A percentile compares a stretch with the other conserved stretches of the same genome.
These are phyloP conservation scores for Trichophyton schoenleinii DNA, from an alignment of 2,329 filamentous ascomycete genomes.

Conservation along the genomic window DNA sequence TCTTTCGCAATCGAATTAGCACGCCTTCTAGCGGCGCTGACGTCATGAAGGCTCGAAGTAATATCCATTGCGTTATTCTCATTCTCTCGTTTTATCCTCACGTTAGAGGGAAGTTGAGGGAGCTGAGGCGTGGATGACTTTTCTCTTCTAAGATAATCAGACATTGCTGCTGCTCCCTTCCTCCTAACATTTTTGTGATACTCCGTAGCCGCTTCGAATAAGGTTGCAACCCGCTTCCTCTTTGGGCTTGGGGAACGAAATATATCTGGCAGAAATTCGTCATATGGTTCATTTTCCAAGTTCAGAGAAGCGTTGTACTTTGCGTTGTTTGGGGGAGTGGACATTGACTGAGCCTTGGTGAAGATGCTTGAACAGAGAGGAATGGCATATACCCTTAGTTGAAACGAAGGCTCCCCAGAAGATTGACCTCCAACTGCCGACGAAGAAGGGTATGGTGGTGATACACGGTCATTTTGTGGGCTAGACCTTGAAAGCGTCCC, in stretches of 20 bases:
- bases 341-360: slow-evolving; percentile 23
- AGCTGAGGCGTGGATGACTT: slow-evolving; percentile 21
- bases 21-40: not conserved
- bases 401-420: slow-evolving; percentile 9
- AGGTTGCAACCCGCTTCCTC: slow-evolving; percentile 30
- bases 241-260: slow-evolving; percentile 30
- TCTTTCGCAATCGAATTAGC: not conserved
- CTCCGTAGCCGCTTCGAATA: slow-evolving; percentile 31
- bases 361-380: slow-evolving; percentile 26
- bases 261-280: slow-evolving; percentile 27
- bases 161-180: slow-evolving; percentile 27
- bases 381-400: slow-evolving; percentile 27
- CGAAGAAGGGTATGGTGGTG: slow-evolving; percentile 26
- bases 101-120: slow-evolving; percentile 15
- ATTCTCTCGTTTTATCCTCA: slow-evolving; percentile 26
- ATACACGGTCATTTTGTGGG: slow-evolving; percentile 14
- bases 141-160: slow-evolving; percentile 26
- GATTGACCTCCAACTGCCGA: slow-evolving; percentile 16
- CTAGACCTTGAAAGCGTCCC: slow-evolving; percentile 20
- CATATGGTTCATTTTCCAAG: slow-evolving; percentile 14
- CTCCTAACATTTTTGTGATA: slow-evolving; percentile 31
- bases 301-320: slow-evolving; percentile 4
- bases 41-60: not conserved
- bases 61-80: slow-evolving; percentile 11
- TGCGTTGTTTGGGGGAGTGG: slow-evolving; percentile 22